Base-by-base conservation (phyloP, 2,329 filamentous ascomycete genomes). In the Penicillium sumatraense region DNA sequence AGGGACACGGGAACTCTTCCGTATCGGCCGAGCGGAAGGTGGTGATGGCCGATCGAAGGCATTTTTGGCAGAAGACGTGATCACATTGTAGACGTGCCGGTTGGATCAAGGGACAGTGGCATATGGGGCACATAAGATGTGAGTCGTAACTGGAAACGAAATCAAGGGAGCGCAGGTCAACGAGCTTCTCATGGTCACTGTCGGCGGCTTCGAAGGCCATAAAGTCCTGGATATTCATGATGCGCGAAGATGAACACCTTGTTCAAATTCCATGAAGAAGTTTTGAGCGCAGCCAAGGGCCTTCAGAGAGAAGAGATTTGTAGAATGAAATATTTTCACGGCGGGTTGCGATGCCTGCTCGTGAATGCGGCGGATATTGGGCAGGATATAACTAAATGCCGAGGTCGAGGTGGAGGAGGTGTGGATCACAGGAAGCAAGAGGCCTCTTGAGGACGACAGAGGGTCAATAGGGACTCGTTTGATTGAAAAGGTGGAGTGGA, bases 41-140 rank as follows among this genome's bases (percentile, higher is more conserved):
- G 33, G 68, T 75, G 66, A 81, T 80, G 13, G 78, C 78, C 41
- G 77, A 74, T 48, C 77, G 78, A 56, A 88, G 75, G 64, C 85
- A 88, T 21, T 81, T 78, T 51, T 78, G 75, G 71, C 85, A 88
- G 73, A 88, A 88, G 59, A 83, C 82, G 72, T 88, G 85, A 59
- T 87, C 83, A 71, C 85, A 88, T 60, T 81, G 77, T 45, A 85
- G 73, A 61, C 83, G 76, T 41, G 86, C 78, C 1, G 85, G 85
- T 49, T 80, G 74, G 51, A 86, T 79, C 63, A 87, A 86, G 7
- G 85, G 83, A 57, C 82, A 83, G 65, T 85, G 83, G 69, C 85
- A 88, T 60, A 88, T 87, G 14, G 84, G 80, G 66, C 85, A 88
- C 75, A 85, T 81, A 48, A 88, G 77, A 65, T 87, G 86, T 57